Percentiles rank a stretch among this genome's conserved stretches.
Conservation (phyloP, 2,329 filamentous ascomycete genomes). For the Hypomyces perniciosus region DNA sequence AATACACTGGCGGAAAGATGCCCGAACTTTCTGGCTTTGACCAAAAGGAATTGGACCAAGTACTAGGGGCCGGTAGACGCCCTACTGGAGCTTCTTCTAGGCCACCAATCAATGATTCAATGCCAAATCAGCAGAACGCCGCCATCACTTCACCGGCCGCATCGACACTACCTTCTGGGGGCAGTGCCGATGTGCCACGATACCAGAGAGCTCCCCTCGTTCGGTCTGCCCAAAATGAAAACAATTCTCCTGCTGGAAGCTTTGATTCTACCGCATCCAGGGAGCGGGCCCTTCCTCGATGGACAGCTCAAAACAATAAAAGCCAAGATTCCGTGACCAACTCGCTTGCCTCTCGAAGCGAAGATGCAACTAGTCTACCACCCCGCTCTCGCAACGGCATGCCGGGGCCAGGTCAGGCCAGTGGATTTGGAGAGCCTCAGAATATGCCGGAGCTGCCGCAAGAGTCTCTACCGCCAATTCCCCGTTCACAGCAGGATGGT, state of each 20-base stretch:
- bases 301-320: conserved; percentile 45
- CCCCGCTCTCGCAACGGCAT: conserved; percentile 50
- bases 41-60: conserved; percentile 66
- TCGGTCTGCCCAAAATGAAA: conserved; percentile 35
- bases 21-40: conserved; percentile 82
- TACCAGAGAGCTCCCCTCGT: conserved; percentile 23
- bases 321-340: conserved; percentile 53
- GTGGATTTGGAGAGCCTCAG: conserved; percentile 28
- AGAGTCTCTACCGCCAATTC: conserved; percentile 8
- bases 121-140: conserved; percentile 17
- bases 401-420: conserved; percentile 32
- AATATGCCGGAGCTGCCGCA: conserved; percentile 16
- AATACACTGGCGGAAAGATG: conserved; percentile 83
- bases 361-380: conserved; percentile 45
- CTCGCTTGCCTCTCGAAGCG: conserved; percentile 42
- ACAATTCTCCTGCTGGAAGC: conserved; percentile 45
- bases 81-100: conserved; percentile 23
- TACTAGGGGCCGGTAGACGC: conserved; percentile 55
- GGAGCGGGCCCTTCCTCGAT: conserved; percentile 38
- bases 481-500: conserved; percentile 28
- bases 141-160: conserved; percentile 12
- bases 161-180: conserved; percentile 13
- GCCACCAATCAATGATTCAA: conserved; percentile 23
- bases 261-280: conserved; percentile 41
- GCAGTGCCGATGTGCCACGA: conserved; percentile 22